These are phyloP conservation scores for Oenanthe sinensis DNA, from an alignment of 129 eudicot genomes.

Conservation along the genomic window DNA sequence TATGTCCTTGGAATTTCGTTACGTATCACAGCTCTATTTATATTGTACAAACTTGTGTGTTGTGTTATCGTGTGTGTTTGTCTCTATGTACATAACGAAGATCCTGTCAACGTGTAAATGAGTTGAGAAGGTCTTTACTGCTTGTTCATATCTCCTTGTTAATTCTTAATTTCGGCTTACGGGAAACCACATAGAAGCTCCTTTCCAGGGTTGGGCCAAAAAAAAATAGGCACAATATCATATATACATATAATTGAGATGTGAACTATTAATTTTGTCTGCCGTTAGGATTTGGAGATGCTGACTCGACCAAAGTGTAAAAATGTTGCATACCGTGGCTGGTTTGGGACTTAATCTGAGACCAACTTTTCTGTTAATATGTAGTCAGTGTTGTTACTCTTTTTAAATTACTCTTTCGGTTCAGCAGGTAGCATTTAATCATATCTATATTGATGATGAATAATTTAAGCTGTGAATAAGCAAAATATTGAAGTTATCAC, in stretches of 20 bases:
- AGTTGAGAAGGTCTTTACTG: slow-evolving; percentile 40
- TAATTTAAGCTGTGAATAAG: slow-evolving; percentile 19
- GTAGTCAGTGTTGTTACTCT: background rate
- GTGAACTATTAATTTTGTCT: slow-evolving; percentile 9
- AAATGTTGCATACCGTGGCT: slow-evolving; percentile 7
- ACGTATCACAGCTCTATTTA: background rate
- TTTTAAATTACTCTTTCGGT: background rate
- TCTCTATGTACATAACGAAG: background rate
- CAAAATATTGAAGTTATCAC: slow-evolving; percentile 45
- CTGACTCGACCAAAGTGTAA: slow-evolving; percentile 37
- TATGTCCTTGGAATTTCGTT: background rate
- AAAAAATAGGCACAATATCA: slow-evolving; percentile 3
- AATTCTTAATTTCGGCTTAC: slow-evolving; percentile 20
- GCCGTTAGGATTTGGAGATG: slow-evolving; percentile 10
- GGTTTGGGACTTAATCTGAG: background rate
- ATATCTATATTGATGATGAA: background rate
- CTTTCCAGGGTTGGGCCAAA: slow-evolving; percentile 9
- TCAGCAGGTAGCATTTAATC: background rate
- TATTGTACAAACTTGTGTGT: background rate
- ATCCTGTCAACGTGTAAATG: slow-evolving; percentile 11
- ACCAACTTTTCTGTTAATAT: background rate
- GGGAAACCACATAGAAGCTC: slow-evolving; percentile 37
- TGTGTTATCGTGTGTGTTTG: background rate
- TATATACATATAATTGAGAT: background rate
- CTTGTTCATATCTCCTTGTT: slow-evolving; percentile 40